Evolutionary conservation across 2,329 filamentous ascomycete species (phyloP).

Genomic region (Fonsecaea multimorphosa): DNA sequence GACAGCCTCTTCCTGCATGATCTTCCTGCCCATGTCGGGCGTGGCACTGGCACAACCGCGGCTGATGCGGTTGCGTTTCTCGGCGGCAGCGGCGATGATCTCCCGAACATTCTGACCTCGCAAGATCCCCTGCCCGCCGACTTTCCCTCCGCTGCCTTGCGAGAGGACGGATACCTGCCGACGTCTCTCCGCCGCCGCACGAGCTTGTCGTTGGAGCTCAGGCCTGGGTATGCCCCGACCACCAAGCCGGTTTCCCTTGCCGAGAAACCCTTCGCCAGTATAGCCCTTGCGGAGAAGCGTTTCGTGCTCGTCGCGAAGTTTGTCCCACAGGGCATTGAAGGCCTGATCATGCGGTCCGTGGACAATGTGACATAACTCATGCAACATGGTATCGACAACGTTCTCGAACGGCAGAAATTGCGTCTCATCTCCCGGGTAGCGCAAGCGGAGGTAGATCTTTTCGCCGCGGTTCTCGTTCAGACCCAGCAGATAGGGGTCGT

Average conservation of each 20-base stretch:
- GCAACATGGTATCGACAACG: conserved; percentile 88
- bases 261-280: conserved; percentile 86
- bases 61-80: conserved; percentile 69
- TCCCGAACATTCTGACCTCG: conserved; percentile 71
- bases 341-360: conserved; percentile 80
- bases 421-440: conserved; percentile 73
- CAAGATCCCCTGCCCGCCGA: conserved; percentile 68
- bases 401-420: conserved; percentile 82
- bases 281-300: conserved; percentile 79
- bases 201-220: conserved; percentile 76
- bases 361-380: conserved; percentile 88
- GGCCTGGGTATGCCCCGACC: conserved; percentile 68
- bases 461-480: conserved; percentile 78
- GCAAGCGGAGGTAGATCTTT: conserved; percentile 81
- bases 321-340: conserved; percentile 87
- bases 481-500: conserved; percentile 75
- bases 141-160: conserved; percentile 68
- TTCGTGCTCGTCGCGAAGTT: conserved; percentile 84
- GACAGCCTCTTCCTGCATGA: conserved; percentile 64
- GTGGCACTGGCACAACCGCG: conserved; percentile 78
- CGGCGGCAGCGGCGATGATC: conserved; percentile 73
- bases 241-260: conserved; percentile 75
- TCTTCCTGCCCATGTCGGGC: conserved; percentile 65
- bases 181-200: conserved; percentile 75
- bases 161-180: conserved; percentile 52